phyloP scores from a whole-genome alignment of 2,329 filamentous ascomycete genomes.

The Fusarium nurragi region DNA sequence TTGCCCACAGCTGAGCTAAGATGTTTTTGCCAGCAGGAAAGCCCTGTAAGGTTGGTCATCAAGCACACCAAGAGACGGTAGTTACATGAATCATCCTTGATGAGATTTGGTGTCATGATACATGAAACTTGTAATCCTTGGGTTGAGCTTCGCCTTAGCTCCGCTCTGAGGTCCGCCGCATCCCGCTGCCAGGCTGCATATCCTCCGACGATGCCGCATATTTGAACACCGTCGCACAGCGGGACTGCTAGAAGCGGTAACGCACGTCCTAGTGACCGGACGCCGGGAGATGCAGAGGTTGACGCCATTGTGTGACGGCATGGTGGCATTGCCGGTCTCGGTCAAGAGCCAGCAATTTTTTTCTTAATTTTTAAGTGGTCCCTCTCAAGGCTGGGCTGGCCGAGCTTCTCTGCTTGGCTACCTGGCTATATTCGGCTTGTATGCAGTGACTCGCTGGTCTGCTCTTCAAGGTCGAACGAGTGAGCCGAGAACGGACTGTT shows the following conservation, averaged over 20 bases:
- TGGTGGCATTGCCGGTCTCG: constrained; percentile 42
- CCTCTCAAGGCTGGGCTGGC: constrained; percentile 30
- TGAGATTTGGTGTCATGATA: not conserved
- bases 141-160: constrained; percentile 2
- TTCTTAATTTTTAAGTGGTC: constrained; percentile 22
- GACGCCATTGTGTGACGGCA: constrained; percentile 45
- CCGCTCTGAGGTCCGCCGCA: constrained; percentile 24
- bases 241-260: constrained; percentile 45
- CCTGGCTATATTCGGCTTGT: constrained; percentile 15
- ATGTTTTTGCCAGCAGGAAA: too few species aligned
- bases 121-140: constrained; percentile 4
- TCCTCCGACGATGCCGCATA: constrained; percentile 21
- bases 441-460: constrained; percentile 8
- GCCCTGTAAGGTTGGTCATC: not conserved
- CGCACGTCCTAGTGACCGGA: constrained; percentile 8
- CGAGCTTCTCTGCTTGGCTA: constrained; percentile 3
- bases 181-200: constrained; percentile 32
- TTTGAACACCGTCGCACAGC: constrained; percentile 22
- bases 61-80: not conserved
- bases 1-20: not conserved
- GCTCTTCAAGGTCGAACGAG: constrained; percentile 14
- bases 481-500: constrained; percentile 32
- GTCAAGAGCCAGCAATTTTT: constrained; percentile 27
- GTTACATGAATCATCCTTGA: not conserved
- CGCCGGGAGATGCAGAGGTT: constrained; percentile 33